Evolutionary conservation across 345 rosid species (phyloP).

Genomic region (Syzygium oleosum): DNA sequence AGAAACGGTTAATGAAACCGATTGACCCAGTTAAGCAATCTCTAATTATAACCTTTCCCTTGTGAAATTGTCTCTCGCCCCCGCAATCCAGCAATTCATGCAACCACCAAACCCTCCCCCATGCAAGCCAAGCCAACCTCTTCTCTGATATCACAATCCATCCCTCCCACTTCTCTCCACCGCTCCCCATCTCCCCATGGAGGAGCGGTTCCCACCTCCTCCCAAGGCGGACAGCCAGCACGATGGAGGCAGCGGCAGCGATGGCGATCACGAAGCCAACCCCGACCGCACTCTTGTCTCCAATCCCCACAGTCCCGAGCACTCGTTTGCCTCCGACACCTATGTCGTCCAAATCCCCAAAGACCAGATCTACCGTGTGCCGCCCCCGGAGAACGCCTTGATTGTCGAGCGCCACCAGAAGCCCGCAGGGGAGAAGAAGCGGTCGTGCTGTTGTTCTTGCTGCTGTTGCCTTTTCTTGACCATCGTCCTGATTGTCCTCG

Average conservation of each 20-base stretch:
- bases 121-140: not conserved
- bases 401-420: conserved; percentile 27
- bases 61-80: not conserved
- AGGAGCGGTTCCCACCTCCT: conserved; percentile 42
- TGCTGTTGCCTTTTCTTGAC: conserved; percentile 11
- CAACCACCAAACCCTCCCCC: not conserved
- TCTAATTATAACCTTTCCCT: not conserved
- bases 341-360: conserved; percentile 57
- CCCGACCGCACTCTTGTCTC: not conserved
- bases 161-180: conserved; percentile 12
- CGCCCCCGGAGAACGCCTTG: conserved; percentile 48
- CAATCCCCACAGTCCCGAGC: not conserved
- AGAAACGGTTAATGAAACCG: not conserved
- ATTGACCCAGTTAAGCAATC: not conserved
- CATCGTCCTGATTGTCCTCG: conserved; percentile 7
- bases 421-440: conserved; percentile 2
- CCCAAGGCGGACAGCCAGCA: conserved; percentile 3
- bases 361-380: conserved; percentile 59
- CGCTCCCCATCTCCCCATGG: conserved; percentile 46
- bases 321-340: conserved; percentile 17
- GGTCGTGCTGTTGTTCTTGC: not conserved
- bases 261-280: not conserved
- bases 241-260: not conserved
- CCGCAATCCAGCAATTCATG: not conserved
- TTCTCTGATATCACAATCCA: not conserved